Evolutionary conservation across 2,329 filamentous ascomycete genomes (phyloP), one percentile per base, ranked within the genome.

Genomic region (Albifimbria verrucaria): DNA sequence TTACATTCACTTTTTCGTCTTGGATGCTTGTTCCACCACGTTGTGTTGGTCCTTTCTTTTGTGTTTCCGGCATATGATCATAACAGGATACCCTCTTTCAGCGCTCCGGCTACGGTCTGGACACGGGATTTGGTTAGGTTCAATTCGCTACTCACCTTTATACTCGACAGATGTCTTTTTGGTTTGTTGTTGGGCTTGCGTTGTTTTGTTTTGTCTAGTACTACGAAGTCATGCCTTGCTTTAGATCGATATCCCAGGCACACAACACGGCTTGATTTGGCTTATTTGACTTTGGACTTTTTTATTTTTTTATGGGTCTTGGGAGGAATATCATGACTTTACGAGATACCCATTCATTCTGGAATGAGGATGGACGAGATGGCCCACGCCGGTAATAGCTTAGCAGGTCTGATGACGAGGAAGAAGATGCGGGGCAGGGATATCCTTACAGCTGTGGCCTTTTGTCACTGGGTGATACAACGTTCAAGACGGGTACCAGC

Each of bases 321-420:
- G 15, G 39, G 21, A 53, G 52, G 52, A 48, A 54, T 28, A 45
- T 56, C 42, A 55, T 50, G 55, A 59, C 54, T 56, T 62, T 55
- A 62, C 59, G 61, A 58, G 57, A 63, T 65, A 62, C 57, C 58
- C 57, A 55, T 52, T 57, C 57, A 58, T 57, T 57, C 41, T 55
- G 49, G 58, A 57, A 62, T 57, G 57, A 58, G 42, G 42, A 20
- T 12, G 18, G 32, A 39, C 12, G 18, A 15, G 32, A n/a, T 17
- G 15, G 18, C 32, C 15, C 32, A 6, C 15, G 32, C 32, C 18
- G 12, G 15, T n/a, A 15, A n/a, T n/a, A 39, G 18, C 12, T 39
- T 6, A 5, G 32, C n/a, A n/a, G n/a, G n/a, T n/a, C n/a, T n/a
- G n/a, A n/a, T n/a, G n/a, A n/a, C n/a, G n/a, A n/a, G n/a, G n/a